Evolutionary conservation across 176 grass and related monocot species (phyloP).

Genomic region (Musa troglodytarum): DNA sequence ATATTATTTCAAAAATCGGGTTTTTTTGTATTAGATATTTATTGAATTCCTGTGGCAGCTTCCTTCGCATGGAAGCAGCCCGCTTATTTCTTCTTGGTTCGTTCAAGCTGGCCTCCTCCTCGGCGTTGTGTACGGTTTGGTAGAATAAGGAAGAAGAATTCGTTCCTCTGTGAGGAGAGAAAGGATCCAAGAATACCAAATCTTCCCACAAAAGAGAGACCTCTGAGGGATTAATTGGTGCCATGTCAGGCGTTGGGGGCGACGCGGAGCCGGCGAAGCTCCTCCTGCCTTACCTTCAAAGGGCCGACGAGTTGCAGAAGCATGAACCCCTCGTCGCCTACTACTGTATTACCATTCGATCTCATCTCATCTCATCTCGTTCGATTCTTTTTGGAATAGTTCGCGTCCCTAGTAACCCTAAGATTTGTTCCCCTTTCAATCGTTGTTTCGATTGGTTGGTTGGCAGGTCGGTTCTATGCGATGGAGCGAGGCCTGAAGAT

Average conservation of each 20-base stretch:
- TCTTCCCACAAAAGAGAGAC: not conserved
- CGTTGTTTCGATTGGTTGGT: not conserved
- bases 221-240: too few species aligned
- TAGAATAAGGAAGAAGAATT: too few species aligned
- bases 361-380: not conserved
- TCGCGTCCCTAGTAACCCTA: not conserved
- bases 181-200: not conserved
- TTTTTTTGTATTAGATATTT: too few species aligned
- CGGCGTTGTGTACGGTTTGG: too few species aligned
- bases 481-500: conserved; percentile 86
- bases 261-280: conserved; percentile 75
- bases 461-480: conserved; percentile 70
- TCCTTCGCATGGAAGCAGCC: too few species aligned
- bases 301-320: conserved; percentile 99
- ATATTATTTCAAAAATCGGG: too few species aligned
- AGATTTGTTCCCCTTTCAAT: not conserved
- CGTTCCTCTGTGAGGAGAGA: too few species aligned
- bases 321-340: conserved; percentile 96
- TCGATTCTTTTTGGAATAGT: not conserved
- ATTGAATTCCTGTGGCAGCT: too few species aligned
- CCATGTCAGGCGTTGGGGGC: conserved; percentile 41
- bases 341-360: conserved; percentile 50
- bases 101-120: too few species aligned
- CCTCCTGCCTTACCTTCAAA: conserved; percentile 90
- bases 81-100: too few species aligned